These are phyloP conservation scores for Curvularia sp. DNA, from an alignment of 2,329 filamentous ascomycete species.

Conservation along the genomic window DNA sequence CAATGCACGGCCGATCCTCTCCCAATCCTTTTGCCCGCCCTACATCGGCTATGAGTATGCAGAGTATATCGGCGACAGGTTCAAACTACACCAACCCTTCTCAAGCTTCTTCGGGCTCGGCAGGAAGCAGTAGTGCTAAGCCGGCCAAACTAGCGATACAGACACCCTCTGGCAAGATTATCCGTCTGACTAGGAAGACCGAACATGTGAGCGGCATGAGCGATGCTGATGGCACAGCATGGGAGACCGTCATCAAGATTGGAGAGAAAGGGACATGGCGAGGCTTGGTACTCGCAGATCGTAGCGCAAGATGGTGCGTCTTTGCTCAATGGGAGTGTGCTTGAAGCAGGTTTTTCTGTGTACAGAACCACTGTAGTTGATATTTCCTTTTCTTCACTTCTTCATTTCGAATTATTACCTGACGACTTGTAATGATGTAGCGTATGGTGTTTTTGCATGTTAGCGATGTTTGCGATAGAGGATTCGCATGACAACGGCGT, in stretches of 20 bases:
- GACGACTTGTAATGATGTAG: conserved; percentile 33
- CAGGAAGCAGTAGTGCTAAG: conserved; percentile 69
- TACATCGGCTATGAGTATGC: conserved; percentile 67
- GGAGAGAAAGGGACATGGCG: conserved; percentile 82
- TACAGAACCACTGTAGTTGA: background rate
- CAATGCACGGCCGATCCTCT: conserved; percentile 56
- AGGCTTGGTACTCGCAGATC: conserved; percentile 80
- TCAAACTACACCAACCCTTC: conserved; percentile 64
- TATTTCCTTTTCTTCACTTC: background rate
- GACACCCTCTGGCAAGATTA: conserved; percentile 91
- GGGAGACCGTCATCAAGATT: conserved; percentile 93
- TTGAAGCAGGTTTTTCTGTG: conserved; percentile 13
- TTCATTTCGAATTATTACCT: background rate
- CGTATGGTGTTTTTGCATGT: conserved; percentile 18
- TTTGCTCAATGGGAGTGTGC: conserved; percentile 77
- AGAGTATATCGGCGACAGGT: conserved; percentile 61
- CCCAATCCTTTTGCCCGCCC: conserved; percentile 63
- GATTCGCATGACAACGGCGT: conserved; percentile 21
- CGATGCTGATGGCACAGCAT: conserved; percentile 76
- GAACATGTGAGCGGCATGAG: conserved; percentile 64
- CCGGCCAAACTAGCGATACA: conserved; percentile 96
- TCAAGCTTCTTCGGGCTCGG: conserved; percentile 63
- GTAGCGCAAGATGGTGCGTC: conserved; percentile 88
- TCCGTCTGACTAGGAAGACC: conserved; percentile 83
- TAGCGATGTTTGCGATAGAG: conserved; percentile 10